phyloP scores from a whole-genome alignment of 768 basidiomycete genomes.

The Flagelloscypha sp. region DNA sequence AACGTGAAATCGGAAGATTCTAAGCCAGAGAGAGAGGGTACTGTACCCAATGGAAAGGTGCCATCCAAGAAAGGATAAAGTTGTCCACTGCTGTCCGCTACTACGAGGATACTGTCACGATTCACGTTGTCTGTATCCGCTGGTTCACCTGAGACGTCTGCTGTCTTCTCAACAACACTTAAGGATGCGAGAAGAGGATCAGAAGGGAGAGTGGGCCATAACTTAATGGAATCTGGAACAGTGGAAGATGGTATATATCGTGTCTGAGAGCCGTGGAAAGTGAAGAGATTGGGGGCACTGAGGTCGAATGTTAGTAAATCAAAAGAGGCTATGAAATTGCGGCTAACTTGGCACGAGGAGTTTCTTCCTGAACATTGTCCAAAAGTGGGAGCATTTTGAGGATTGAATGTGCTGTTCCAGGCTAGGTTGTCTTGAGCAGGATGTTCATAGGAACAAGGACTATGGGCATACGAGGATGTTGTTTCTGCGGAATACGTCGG shows the following conservation, averaged over 20 bases:
- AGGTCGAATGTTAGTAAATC: too few species aligned
- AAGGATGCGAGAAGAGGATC: slow-evolving; percentile 57
- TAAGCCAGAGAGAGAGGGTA: slow-evolving; percentile 15
- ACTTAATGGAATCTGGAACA: slow-evolving; percentile 50
- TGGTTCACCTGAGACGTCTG: too few species aligned
- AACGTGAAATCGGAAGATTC: too few species aligned
- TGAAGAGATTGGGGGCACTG: slow-evolving; percentile 75
- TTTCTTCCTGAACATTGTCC: slow-evolving; percentile 62
- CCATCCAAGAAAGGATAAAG: slow-evolving; percentile 70
- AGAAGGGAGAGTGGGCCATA: slow-evolving; percentile 61
- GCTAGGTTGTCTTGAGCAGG: slow-evolving; percentile 34
- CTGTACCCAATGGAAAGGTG: slow-evolving; percentile 55
- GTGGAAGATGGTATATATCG: slow-evolving; percentile 33
- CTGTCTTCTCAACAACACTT: slow-evolving; percentile 24
- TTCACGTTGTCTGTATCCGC: slow-evolving; percentile 47
- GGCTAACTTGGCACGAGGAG: slow-evolving; percentile 16
- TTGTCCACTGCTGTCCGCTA: slow-evolving; percentile 49
- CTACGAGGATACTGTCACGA: slow-evolving; percentile 48
- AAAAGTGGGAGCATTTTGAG: slow-evolving; percentile 63
- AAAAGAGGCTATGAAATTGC: slow-evolving; percentile 11
- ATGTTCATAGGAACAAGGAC: slow-evolving; percentile 6
- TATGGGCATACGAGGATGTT: slow-evolving; percentile 46
- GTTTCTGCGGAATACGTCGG: slow-evolving; percentile 69
- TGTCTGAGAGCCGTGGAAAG: slow-evolving; percentile 65
- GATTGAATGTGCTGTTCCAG: slow-evolving; percentile 70